phyloP scores from a whole-genome alignment of 2,329 filamentous ascomycete genomes.

The Colletotrichum eremochloae region DNA sequence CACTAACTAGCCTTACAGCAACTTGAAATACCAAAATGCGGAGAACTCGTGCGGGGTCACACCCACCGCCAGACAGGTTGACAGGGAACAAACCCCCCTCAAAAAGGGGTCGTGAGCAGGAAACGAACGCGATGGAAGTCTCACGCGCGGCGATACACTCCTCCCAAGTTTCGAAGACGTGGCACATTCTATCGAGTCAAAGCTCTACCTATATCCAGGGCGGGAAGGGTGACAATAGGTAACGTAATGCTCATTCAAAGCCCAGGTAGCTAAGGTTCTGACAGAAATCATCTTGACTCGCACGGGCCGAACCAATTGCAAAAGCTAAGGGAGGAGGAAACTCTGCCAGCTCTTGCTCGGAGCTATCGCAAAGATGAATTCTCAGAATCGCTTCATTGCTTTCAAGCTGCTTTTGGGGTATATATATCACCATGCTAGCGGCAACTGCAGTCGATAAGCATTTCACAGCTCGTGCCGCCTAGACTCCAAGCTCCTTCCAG shows the following conservation, averaged over 20 bases:
- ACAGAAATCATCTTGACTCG: background rate
- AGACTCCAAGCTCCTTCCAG: background rate
- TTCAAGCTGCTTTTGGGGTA: constrained; percentile 29
- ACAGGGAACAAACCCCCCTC: constrained; percentile 29
- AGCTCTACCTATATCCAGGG: background rate
- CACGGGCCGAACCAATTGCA: background rate
- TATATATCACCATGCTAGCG: constrained; percentile 35
- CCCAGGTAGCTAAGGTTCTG: background rate
- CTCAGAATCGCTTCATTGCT: constrained; percentile 26
- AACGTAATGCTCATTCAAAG: background rate
- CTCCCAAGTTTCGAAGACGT: background rate
- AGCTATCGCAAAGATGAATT: too few species aligned
- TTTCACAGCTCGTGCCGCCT: background rate
- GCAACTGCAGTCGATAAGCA: constrained; percentile 3
- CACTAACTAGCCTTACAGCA: background rate
- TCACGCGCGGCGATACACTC: background rate
- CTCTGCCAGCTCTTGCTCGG: background rate
- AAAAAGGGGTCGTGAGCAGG: background rate
- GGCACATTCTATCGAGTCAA: background rate
- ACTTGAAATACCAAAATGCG: constrained; percentile 38
- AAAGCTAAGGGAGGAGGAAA: background rate
- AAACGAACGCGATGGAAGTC: background rate
- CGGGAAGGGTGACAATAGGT: background rate
- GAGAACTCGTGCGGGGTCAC: constrained; percentile 39
- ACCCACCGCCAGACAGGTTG: constrained; percentile 4